A percentile compares a stretch with the other conserved stretches of the same genome.
phyloP scores from a whole-genome alignment of 371 early-diverging fungal species.

The Chytridiales sp. region DNA sequence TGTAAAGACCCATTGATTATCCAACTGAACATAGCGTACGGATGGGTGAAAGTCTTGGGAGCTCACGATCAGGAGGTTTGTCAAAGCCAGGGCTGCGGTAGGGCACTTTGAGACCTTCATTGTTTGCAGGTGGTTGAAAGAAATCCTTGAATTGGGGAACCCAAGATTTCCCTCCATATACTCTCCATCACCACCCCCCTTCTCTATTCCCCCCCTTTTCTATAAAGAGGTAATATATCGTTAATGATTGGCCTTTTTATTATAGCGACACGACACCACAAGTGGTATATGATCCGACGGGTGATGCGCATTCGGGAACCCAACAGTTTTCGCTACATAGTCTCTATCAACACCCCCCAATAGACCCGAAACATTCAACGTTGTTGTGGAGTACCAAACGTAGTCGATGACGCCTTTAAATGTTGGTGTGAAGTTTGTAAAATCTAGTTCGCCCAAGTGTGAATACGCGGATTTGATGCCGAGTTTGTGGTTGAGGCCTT shows the following conservation, averaged over 20 bases:
- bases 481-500: slow-evolving; percentile 79
- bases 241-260: too few relatives aligned
- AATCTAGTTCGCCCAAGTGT: slow-evolving; percentile 71
- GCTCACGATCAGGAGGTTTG: slow-evolving; percentile 75
- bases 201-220: too few relatives aligned
- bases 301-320: slow-evolving; percentile 78
- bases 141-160: background rate
- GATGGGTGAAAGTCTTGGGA: slow-evolving; percentile 68
- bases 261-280: slow-evolving; percentile 40
- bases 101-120: slow-evolving; percentile 28
- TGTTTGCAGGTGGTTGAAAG: background rate
- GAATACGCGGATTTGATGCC: slow-evolving; percentile 82
- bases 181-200: too few relatives aligned
- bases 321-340: slow-evolving; percentile 74
- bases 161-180: too few relatives aligned
- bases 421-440: slow-evolving; percentile 93
- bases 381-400: slow-evolving; percentile 87
- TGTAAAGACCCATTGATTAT: slow-evolving; percentile 75
- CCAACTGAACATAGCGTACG: slow-evolving; percentile 71
- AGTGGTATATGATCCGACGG: slow-evolving; percentile 51
- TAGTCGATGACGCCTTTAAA: slow-evolving; percentile 97
- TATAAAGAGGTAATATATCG: too few relatives aligned
- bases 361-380: slow-evolving; percentile 77
- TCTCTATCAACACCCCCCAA: slow-evolving; percentile 83
- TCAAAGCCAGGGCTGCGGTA: slow-evolving; percentile 67